Evolutionary conservation across 805 yeast species (phyloP).

Genomic region (Brettanomyces anomalus): DNA sequence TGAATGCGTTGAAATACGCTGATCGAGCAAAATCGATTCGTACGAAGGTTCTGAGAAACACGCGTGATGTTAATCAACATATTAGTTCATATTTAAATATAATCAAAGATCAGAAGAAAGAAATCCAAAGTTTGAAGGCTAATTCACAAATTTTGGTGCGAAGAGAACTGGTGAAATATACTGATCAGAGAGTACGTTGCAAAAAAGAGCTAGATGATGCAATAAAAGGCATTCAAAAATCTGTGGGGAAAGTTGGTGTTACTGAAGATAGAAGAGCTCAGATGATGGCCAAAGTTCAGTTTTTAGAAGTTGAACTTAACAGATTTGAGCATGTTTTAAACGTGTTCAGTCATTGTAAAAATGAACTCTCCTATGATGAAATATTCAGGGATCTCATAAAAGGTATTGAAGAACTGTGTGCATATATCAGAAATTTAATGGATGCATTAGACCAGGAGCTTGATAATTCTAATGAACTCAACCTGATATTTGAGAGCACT

Average conservation of each 20-base stretch:
- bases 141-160: slow-evolving; percentile 41
- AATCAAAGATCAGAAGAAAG: slow-evolving; percentile 73
- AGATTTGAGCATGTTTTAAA: slow-evolving; percentile 19
- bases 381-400: slow-evolving; percentile 9
- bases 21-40: slow-evolving; percentile 86
- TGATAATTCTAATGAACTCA: slow-evolving; percentile 40
- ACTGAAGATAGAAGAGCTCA: slow-evolving; percentile 35
- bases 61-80: slow-evolving; percentile 69
- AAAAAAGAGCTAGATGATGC: slow-evolving; percentile 31
- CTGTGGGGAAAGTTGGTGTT: slow-evolving; percentile 34
- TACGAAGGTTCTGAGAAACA: slow-evolving; percentile 68
- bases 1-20: slow-evolving; percentile 86
- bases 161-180: slow-evolving; percentile 27
- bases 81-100: slow-evolving; percentile 77
- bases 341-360: slow-evolving; percentile 16
- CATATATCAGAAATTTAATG: slow-evolving; percentile 36
- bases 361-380: slow-evolving; percentile 7
- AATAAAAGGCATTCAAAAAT: slow-evolving; percentile 31
- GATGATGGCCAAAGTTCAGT: slow-evolving; percentile 37
- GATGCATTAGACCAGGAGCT: slow-evolving; percentile 42
- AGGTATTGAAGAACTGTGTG: slow-evolving; percentile 15
- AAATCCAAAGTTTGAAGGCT: slow-evolving; percentile 56
- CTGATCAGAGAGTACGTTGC: slow-evolving; percentile 29
- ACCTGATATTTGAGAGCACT: slow-evolving; percentile 38
- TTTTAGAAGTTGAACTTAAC: slow-evolving; percentile 20